Evolutionary conservation across 805 yeast species (phyloP), one percentile per base, ranked within the genome.

Genomic region (Spathaspora passalidarum): DNA sequence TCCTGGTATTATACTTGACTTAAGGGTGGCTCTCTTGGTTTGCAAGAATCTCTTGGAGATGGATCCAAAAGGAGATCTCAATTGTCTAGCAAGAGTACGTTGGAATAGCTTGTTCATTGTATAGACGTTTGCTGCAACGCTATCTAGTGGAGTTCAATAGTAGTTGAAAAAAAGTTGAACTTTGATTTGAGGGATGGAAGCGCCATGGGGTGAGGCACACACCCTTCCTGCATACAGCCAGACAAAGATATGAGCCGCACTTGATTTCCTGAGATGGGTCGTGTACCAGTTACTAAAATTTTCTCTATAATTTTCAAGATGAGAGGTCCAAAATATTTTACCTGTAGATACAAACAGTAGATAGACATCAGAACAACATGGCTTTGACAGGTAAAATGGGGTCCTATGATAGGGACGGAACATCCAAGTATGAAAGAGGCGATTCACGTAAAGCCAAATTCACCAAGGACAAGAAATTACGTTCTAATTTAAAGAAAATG

Each of bases 401-500:
- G 43, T 46, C 54, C 34, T 47, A 51, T 32, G 55, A 50, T 11
- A 51, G 62, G 39, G 52, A 56, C 7, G 61, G 58, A 2, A 49
- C 57, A 4, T 52, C 50, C n/a, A 63, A 63, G 50, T 66, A 53
- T 42, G 64, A 63, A 44, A 47, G 70, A 42, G 64, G 61, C 5
- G 52, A 49, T 1, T 10, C 42, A 3, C 51, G 44, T 19, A 61
- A 55, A 42, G 54, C 60, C 23, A 68, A 65, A 47, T 62, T 59
- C 50, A 65, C 79, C 35, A 82, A 76, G 55, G 87, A 84, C 60
- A 78, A 74, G 57, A 79, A 79, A 58, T 67, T 86, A 45, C 79
- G 79, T 57, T 81, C 87, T 18, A 82, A 82, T 18, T 61, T 92
- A 57, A 81, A 81, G 53, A 75, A 81, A 54, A 66, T 82, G 32